Conservation (phyloP, 768 basidiomycete species). For the Xerocomus brunneocitrinus region DNA sequence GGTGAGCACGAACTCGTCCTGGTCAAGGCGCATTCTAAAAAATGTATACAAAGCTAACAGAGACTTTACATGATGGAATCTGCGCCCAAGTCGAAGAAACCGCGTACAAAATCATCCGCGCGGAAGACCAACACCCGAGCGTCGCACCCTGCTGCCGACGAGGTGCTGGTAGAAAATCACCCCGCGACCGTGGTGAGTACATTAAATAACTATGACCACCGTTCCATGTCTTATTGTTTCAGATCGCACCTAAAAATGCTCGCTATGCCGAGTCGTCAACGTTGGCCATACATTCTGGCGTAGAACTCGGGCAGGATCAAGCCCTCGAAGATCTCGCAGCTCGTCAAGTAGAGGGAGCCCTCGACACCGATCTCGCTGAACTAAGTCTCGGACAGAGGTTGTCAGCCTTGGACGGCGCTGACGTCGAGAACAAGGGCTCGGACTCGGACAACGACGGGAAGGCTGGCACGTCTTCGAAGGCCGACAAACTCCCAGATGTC, state of each 20-base stretch:
- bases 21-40: neutral
- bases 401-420: slow-evolving; percentile 58
- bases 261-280: slow-evolving; percentile 65
- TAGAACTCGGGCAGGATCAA: slow-evolving; percentile 56
- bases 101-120: slow-evolving; percentile 44
- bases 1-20: neutral
- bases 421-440: slow-evolving; percentile 35
- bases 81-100: slow-evolving; percentile 47
- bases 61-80: slow-evolving; percentile 35
- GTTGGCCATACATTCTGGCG: slow-evolving; percentile 62
- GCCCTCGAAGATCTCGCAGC: slow-evolving; percentile 46
- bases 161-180: slow-evolving; percentile 24
- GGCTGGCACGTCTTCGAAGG: slow-evolving; percentile 25
- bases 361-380: slow-evolving; percentile 85
- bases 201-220: too few species aligned
- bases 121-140: slow-evolving; percentile 16
- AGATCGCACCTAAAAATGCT: slow-evolving; percentile 45
- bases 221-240: slow-evolving; percentile 16
- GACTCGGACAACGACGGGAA: slow-evolving; percentile 47
- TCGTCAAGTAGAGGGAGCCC: slow-evolving; percentile 57
- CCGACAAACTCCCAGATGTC: slow-evolving; percentile 28
- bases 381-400: slow-evolving; percentile 88
- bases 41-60: neutral
- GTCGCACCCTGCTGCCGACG: slow-evolving; percentile 6
- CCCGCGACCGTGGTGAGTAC: slow-evolving; percentile 18